Evolutionary conservation across 1,284 basidiomycete genomes (phyloP), one percentile per base, ranked within the genome.

Genomic region (Schizophyllum amplum): DNA sequence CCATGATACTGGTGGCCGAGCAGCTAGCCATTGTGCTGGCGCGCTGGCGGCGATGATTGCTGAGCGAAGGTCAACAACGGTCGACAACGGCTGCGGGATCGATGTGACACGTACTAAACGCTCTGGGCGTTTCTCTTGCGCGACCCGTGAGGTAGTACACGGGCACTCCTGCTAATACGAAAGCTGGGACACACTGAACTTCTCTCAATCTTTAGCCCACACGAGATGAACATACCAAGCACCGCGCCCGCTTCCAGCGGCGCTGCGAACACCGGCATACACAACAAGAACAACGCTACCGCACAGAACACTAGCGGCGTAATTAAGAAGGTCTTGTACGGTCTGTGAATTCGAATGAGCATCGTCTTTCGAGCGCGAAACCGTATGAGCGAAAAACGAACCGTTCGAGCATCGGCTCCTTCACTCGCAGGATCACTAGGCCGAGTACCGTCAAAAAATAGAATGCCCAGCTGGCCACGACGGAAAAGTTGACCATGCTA

Each of bases 211-310:
- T 17, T 13, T 13, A 6, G 23, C 25, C 55, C 25, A 21, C 15
- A 15, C 25, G 23, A 23, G n/a, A 51, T 7, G 23, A 49, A 73
- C 82, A 61, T 63, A 94, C 93, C 84, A 59, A 95, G 79, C 1
- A 94, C 94, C 1, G 92, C 86, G 3, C 91, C 70, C 0, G 94
- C 93, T 69, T 98, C 90, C 23, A 89, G 71, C 1, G 96, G 97
- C 15, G 95, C 94, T 1, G 94, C 94, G 59, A 97, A 90, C 55
- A 97, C 81, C 2, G 95, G 95, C 92, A 99, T 98, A 64, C 90
- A 87, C 4, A 99, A 75, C 54, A 99, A 76, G 73, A 98, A 98
- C 59, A 97, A 73, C 1, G 94, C 92, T 21, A 95, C 92, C 5
- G 82, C 86, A 63, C 94, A 96, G 71, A 99, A 99, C 4, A 81